Conservation (phyloP, 768 basidiomycete genomes). For the Boletus rex-veris region DNA sequence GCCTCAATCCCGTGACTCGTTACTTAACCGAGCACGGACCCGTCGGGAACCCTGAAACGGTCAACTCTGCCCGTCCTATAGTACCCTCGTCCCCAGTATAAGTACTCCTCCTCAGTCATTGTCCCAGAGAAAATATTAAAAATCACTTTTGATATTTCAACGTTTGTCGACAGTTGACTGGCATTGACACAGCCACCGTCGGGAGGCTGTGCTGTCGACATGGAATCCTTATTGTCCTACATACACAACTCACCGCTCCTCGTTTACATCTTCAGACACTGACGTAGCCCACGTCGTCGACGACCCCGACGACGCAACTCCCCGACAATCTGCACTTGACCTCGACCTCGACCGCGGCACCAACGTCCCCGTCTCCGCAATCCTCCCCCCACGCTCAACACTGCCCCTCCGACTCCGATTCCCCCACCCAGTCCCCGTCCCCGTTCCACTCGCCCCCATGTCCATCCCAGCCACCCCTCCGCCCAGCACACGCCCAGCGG, state of each 20-base stretch:
- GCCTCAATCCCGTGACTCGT: slow-evolving; percentile 24
- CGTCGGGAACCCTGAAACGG: slow-evolving; percentile 17
- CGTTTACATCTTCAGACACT: neutral
- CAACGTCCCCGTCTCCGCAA: slow-evolving; percentile 67
- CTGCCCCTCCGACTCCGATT: slow-evolving; percentile 48
- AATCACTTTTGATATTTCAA: too few relatives aligned
- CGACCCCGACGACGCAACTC: slow-evolving; percentile 14
- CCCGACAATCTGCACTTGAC: slow-evolving; percentile 44
- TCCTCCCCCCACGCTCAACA: slow-evolving; percentile 59
- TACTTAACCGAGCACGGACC: slow-evolving; percentile 11
- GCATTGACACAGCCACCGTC: too few relatives aligned
- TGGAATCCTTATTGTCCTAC: too few relatives aligned
- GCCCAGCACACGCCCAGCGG: slow-evolving; percentile 37
- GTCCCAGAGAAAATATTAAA: too few relatives aligned
- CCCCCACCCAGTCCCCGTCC: neutral
- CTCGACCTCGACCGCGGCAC: slow-evolving; percentile 37
- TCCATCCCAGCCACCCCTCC: slow-evolving; percentile 17
- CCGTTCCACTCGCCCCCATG: neutral
- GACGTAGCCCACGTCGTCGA: too few relatives aligned
- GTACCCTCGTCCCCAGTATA: too few relatives aligned
- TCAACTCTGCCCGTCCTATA: too few relatives aligned
- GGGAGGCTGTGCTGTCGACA: too few relatives aligned
- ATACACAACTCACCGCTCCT: neutral
- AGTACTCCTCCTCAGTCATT: too few relatives aligned
- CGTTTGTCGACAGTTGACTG: too few relatives aligned